These are phyloP conservation scores for Cladosporium velox DNA, from an alignment of 2,329 filamentous ascomycete genomes.

Conservation along the genomic window DNA sequence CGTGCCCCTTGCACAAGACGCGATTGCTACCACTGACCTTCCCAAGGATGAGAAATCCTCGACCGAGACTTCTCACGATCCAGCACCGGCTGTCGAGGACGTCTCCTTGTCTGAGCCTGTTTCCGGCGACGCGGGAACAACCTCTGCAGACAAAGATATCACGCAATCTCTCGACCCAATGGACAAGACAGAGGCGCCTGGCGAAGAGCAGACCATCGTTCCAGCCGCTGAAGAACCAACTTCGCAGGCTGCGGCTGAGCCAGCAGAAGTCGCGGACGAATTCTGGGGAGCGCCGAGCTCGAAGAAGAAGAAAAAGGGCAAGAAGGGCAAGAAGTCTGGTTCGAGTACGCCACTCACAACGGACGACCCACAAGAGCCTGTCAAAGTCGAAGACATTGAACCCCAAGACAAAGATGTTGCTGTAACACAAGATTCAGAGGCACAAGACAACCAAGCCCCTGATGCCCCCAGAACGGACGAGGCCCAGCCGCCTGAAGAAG, in stretches of 20 bases:
- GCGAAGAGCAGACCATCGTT: not conserved
- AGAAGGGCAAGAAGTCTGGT: slow-evolving; percentile 21
- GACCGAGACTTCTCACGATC: not conserved
- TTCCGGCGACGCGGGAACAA: not conserved
- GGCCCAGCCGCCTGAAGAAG: slow-evolving; percentile 25
- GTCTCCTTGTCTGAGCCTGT: not conserved
- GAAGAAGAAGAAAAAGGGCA: slow-evolving; percentile 37
- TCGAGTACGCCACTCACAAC: not conserved
- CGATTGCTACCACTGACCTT: not conserved
- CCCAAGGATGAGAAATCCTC: not conserved
- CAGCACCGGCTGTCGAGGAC: not conserved
- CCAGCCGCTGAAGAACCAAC: not conserved
- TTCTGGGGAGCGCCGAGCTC: slow-evolving; percentile 22
- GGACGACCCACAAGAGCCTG: slow-evolving; percentile 19
- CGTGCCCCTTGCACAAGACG: not conserved
- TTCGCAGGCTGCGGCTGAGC: not conserved
- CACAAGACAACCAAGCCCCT: not conserved
- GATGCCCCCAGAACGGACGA: slow-evolving; percentile 19
- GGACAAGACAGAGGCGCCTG: not conserved
- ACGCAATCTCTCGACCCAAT: not conserved
- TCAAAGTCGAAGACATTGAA: slow-evolving; percentile 27
- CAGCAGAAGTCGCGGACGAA: slow-evolving; percentile 14
- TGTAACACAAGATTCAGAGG: not conserved
- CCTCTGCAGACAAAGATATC: not conserved
- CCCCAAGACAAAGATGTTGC: not conserved